These are phyloP conservation scores for Beauveria varroae DNA, from an alignment of 2,329 filamentous ascomycete genomes.

Conservation along the genomic window DNA sequence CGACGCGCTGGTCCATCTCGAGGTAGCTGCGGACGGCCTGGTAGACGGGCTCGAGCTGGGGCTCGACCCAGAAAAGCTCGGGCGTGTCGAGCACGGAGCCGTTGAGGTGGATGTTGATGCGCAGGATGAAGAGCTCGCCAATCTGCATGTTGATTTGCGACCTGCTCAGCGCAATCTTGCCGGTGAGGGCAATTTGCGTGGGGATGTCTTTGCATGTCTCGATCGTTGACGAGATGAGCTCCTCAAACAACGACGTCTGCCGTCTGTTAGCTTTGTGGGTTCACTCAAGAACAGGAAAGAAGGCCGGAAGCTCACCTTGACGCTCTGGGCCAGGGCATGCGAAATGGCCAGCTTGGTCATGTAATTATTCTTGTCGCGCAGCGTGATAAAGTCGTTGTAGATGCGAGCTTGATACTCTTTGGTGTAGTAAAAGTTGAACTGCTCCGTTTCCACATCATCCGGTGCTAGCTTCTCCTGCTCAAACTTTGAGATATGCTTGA, in stretches of 20 bases:
- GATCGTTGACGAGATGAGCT: slow-evolving; percentile 88
- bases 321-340: slow-evolving; percentile 89
- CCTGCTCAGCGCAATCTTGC: slow-evolving; percentile 81
- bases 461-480: slow-evolving; percentile 82
- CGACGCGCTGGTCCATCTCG: slow-evolving; percentile 95
- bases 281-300: neutral
- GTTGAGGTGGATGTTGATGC: slow-evolving; percentile 97
- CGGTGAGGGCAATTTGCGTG: slow-evolving; percentile 83
- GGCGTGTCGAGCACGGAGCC: slow-evolving; percentile 94
- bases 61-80: slow-evolving; percentile 97
- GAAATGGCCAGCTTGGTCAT: slow-evolving; percentile 98
- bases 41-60: slow-evolving; percentile 92
- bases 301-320: slow-evolving; percentile 55
- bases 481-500: slow-evolving; percentile 92
- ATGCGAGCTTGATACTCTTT: slow-evolving; percentile 95
- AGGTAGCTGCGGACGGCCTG: slow-evolving; percentile 91
- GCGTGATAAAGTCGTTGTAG: slow-evolving; percentile 97
- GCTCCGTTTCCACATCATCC: slow-evolving; percentile 89
- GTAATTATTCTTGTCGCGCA: slow-evolving; percentile 90
- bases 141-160: slow-evolving; percentile 99
- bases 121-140: slow-evolving; percentile 92
- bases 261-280: neutral
- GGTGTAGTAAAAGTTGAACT: slow-evolving; percentile 99
- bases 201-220: slow-evolving; percentile 90
- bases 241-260: slow-evolving; percentile 89